Conservation (phyloP, 2,329 filamentous ascomycete genomes). For the Xylariaceae sp. region DNA sequence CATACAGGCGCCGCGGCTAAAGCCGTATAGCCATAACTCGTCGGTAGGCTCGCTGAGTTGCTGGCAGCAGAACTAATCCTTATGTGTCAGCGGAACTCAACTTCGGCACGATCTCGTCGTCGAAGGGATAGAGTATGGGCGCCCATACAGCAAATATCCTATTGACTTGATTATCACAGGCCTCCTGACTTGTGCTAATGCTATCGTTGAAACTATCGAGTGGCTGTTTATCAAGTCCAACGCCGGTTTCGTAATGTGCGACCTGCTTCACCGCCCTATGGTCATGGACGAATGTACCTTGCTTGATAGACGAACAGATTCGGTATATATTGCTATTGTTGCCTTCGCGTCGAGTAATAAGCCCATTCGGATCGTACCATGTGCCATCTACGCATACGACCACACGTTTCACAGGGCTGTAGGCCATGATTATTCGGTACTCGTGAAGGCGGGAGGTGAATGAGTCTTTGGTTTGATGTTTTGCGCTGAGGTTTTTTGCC, state of each 20-base stretch:
- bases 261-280: constrained; percentile 32
- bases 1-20: constrained; percentile 47
- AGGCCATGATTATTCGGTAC: constrained; percentile 19
- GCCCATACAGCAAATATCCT: constrained; percentile 33
- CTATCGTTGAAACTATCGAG: constrained; percentile 32
- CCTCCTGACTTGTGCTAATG: constrained; percentile 26
- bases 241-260: constrained; percentile 32
- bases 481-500: neutral
- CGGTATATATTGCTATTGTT: constrained; percentile 35
- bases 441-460: neutral
- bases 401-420: constrained; percentile 33
- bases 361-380: constrained; percentile 31
- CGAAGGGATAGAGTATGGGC: neutral
- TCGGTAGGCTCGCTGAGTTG: constrained; percentile 36
- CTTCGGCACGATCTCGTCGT: neutral
- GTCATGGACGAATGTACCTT: constrained; percentile 32
- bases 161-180: constrained; percentile 30
- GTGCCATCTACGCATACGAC: constrained; percentile 32
- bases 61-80: constrained; percentile 29
- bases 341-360: constrained; percentile 26
- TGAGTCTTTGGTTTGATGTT: neutral
- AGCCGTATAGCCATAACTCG: constrained; percentile 50
- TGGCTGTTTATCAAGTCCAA: constrained; percentile 28
- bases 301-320: constrained; percentile 28
- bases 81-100: constrained; percentile 6